phyloP scores from a whole-genome alignment of 148 eudicot genomes.

The Rhododendron ferrugineum region DNA sequence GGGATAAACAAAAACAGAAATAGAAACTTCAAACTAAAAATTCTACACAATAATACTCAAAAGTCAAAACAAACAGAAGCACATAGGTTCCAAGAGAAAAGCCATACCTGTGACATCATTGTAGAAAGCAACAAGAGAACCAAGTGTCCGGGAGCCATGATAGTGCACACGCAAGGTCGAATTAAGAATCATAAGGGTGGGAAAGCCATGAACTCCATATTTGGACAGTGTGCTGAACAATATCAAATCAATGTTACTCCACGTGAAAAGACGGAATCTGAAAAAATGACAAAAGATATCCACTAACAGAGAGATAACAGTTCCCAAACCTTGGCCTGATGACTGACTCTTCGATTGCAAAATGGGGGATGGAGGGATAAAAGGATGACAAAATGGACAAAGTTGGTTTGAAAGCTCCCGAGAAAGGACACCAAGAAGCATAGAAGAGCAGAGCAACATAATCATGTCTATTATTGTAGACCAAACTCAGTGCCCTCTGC shows the following conservation, averaged over 20 bases:
- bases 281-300: neutral
- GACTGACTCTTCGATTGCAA: slow-evolving; percentile 78
- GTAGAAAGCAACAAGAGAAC: slow-evolving; percentile 72
- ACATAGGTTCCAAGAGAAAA: neutral
- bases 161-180: slow-evolving; percentile 81
- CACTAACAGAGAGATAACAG: neutral
- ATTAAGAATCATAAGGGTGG: slow-evolving; percentile 72
- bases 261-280: neutral
- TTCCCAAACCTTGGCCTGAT: slow-evolving; percentile 75
- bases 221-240: slow-evolving; percentile 76
- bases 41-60: neutral
- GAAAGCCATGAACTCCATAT: slow-evolving; percentile 94
- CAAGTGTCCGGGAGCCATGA: slow-evolving; percentile 71
- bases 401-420: slow-evolving; percentile 63
- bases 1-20: neutral
- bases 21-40: neutral
- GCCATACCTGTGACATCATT: slow-evolving; percentile 62
- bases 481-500: slow-evolving; percentile 64
- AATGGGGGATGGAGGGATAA: slow-evolving; percentile 82
- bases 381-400: slow-evolving; percentile 64
- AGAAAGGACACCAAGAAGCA: slow-evolving; percentile 98
- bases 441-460: slow-evolving; percentile 87
- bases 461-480: slow-evolving; percentile 40
- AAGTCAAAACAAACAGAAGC: neutral
- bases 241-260: slow-evolving; percentile 9